Base-by-base conservation (phyloP, 2,329 filamentous ascomycete genomes). In the Fusarium begoniae region DNA sequence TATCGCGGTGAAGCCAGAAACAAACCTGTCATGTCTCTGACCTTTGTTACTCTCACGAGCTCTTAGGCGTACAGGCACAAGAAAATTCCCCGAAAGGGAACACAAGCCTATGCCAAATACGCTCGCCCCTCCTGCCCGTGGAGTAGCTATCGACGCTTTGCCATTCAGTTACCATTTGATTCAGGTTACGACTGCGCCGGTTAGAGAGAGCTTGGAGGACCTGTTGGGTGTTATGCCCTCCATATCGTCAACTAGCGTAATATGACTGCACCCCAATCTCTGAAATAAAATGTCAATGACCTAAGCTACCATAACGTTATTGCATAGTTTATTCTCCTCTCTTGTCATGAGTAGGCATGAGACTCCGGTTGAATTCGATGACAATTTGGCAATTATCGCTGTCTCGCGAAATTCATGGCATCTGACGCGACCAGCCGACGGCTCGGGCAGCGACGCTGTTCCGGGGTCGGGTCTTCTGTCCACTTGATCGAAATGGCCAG, bases 31-130 rank as follows among this genome's bases (percentile, higher is more conserved):
- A 79, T 64, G 69, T 70, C 67, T 73, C 69, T 65, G 51, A 59
- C 56, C 68, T 58, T 73, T 69, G 81, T 82, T 77, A 79, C 79
- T 80, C 80, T 82, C 79, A 81, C 79, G 79, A 81, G 79, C 79
- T 75, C 78, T 75, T 75, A 72, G 76, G 80, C 66, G 82, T 82
- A 84, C 84, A 84, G 82, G 77, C 78, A 81, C 80, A 81, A 75
- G 69, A 77, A 81, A 81, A 82, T 78, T 81, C 77, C 79, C 81
- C 80, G 81, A 81, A 75, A 32, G 66, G 79, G 79, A 76, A 81
- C 80, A 84, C 80, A 81, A 80, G 69, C 45, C 73, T 63, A 72
- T 75, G 67, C 67, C 72, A 74, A 48, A 75, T 75, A 64, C 63
- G 74, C 66, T 61, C 58, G 56, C 54, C 59, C 65, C 56, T 69